Evolutionary conservation across 2,329 filamentous ascomycete genomes (phyloP), one percentile per base, ranked within the genome.

Genomic region (Diaporthe nobilis): DNA sequence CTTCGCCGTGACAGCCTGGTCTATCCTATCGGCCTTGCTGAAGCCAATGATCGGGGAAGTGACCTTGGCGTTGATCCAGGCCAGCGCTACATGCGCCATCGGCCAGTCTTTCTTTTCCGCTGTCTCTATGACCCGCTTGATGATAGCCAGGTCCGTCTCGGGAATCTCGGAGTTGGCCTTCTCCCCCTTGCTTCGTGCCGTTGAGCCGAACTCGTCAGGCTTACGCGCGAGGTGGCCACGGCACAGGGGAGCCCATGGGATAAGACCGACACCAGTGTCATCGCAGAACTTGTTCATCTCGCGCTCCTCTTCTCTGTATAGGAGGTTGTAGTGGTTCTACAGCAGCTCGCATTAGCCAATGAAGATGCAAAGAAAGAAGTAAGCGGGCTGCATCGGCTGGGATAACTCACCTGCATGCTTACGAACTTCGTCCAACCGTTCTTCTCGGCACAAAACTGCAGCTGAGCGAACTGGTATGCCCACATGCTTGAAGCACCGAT

Each of bases 1-100:
- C 7, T 84, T 78, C 0, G 85, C 83, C 3, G 85, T 83, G 25
- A 92, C 85, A 1, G 90, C 90, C 84, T 94, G 91, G 49, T 92
- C 89, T 60, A 94, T 88, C n/a, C 92, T 85, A 75, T 87, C 85
- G 47, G 88, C 84, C 72, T 86, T 92, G 77, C 86, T 89, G 78
- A 94, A 85, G 0, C 92, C 92, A 72, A 93, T 85, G 75, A 94
- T 93, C 2, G 91, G 91, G 78, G 87, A 90, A 34, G 86, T 82
- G 8, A 88, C 87, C 60, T 87, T 85, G 77, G 87, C 86, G 78
- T 90, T 84, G 74, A 88, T 87, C 92, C 92, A 94, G 3, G 91
- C 91, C 73, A 92, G 86, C 1, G 90, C 88, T 28, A 94, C 89
- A 74, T 92, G 89, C 60, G 90, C 89, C 88, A 94, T 94, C 77